Evolutionary conservation across 495 filamentous ascomycete genomes (phyloP), one percentile per base, ranked within the genome.

Genomic region (Xylaria castorea): DNA sequence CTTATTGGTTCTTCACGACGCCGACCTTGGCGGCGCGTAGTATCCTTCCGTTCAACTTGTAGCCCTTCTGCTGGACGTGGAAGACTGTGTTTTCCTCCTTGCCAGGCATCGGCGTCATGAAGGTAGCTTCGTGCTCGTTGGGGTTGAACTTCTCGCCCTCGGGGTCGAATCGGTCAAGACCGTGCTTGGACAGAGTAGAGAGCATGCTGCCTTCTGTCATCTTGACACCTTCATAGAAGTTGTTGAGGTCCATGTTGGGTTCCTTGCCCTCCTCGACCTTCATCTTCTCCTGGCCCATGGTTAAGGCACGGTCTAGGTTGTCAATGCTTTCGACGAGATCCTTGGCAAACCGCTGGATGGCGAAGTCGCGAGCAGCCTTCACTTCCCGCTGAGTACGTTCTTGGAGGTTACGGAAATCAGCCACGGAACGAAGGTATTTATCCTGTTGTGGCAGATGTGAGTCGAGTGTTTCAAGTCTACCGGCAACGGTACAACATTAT

Each of bases 361-460:
- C 97, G 76, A 95, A 99, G 85, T 97, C 93, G 73, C 90, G 91
- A 50, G 94, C 92, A 44, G 87, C 81, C 79, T 97, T 92, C 81
- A 96, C 90, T 58, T 99, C 97, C 75, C 97, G 94, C 83, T 92
- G 91, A 8, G 93, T 95, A 76, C 96, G 93, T 74, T 97, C 93
- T 86, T 98, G 95, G 48, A 98, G 92, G 85, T 98, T 99, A 76
- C 93, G 93, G 88, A 95, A 98, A 74, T 98, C 96, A 80, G 96
- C 96, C 72, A 97, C 92, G 58, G 91, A 91, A 76, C 96, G 96
- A 63, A 96, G 89, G 81, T 92, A 97, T 84, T 92, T 94, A 82
- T 98, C 95, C 96, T 98, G 76, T 71, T 66, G 62, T 22, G 34
- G 40, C 71, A 51, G 66, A 61, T 72, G 73, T 72, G 68, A 63